Percentiles rank a stretch among this genome's conserved stretches.
Conservation (phyloP, 2,329 filamentous ascomycete genomes). For the Elsinoe perseae region DNA sequence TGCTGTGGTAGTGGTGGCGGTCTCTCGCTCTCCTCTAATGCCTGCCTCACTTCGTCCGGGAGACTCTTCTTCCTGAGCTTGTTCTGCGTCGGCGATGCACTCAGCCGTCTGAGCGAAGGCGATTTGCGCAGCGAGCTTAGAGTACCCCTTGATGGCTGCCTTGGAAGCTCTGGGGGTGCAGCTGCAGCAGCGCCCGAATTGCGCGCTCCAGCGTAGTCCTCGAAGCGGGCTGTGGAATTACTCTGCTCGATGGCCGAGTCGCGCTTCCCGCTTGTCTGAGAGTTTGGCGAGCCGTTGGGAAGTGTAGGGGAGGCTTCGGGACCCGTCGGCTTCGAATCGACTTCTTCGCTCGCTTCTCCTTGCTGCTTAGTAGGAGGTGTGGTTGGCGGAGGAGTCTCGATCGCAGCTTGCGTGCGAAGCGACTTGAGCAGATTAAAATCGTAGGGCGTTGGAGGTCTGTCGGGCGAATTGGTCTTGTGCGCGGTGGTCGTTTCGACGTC, state of each 20-base stretch:
- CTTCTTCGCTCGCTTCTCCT: neutral
- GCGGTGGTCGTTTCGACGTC: constrained; percentile 7
- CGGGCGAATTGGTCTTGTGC: neutral
- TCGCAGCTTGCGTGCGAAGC: constrained; percentile 1
- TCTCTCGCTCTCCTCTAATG: neutral
- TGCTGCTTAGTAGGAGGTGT: neutral
- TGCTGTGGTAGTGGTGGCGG: constrained; percentile 13
- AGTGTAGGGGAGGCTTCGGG: neutral
- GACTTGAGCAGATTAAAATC: constrained; percentile 16
- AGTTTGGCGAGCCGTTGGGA: neutral
- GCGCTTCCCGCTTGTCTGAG: constrained; percentile 18
- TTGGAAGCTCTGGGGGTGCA: neutral
- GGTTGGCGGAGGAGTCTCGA: constrained; percentile 1
- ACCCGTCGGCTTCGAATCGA: neutral
- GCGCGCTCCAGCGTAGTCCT: constrained; percentile 17
- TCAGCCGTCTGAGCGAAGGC: neutral
- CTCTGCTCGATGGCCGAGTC: constrained; percentile 30
- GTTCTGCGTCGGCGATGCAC: neutral
- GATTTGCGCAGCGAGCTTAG: constrained; percentile 14
- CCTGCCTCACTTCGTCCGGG: constrained; percentile 19
- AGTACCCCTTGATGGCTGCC: constrained; percentile 12
- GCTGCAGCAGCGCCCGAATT: constrained; percentile 1
- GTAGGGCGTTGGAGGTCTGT: constrained; percentile 14
- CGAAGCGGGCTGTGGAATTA: constrained; percentile 19
- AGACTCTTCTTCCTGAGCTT: constrained; percentile 12